Evolutionary conservation across 768 basidiomycete genomes (phyloP), one percentile per base, ranked within the genome.

Genomic region (Mycena haematopus): DNA sequence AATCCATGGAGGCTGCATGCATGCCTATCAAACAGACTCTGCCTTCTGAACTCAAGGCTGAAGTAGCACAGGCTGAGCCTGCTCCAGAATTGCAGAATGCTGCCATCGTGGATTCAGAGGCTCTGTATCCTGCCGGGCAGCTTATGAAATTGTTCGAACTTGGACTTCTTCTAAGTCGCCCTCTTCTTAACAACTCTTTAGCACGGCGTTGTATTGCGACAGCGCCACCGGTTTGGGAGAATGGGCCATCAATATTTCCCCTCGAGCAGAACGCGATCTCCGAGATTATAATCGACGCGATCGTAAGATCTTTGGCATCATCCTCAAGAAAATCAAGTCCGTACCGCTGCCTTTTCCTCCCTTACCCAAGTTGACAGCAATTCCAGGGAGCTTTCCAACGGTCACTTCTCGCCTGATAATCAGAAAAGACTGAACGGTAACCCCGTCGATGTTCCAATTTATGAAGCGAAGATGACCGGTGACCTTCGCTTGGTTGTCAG

Each of bases 241-340:
- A 25, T 84, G 83, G 84, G 73, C 68, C 1, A 74, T 84, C 52
- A 70, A 80, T 14, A 73, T 85, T 0, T 74, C 79, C 0, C 75
- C 72, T 0, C 59, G 62, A 6, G 66, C 54, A 35, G 60, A 67
- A 35, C 55, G 58, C 22, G 63, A 67, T n/a, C 38, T 67, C 14
- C 62, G 78, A 3, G 74, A 80, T 27, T 49, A 76, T 8, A 74
- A 72, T 0, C 73, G 71, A 24, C 69, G 71, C 3, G 77, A 82
- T 58, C 63, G 35, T 31, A 77, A 77, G 50, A 68, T 72, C 55
- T 84, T 82, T 59, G 54, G 29, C 2, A 79, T 81, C 33, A 76
- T 82, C 19, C 55, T 88, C 40, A 90, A 88, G 74, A 91, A 91
- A 70, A 88, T 91, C 69, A 84, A 79, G 90, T 88, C 52, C 27